Base-by-base conservation (phyloP, 441 rosid species). In the Populus hybrid region DNA sequence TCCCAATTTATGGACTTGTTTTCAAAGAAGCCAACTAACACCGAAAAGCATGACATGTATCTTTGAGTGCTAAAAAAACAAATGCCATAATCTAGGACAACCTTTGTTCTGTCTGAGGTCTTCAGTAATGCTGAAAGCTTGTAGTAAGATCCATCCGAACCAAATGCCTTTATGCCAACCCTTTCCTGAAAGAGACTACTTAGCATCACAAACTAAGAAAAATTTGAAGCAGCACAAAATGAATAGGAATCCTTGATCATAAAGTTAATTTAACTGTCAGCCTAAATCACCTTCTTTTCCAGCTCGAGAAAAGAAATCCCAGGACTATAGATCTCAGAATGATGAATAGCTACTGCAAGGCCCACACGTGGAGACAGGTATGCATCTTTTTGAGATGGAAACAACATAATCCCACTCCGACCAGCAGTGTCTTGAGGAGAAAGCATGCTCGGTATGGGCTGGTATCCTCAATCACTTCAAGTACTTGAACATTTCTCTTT, bases 61-160 rank as follows among this genome's bases (percentile, higher is more conserved):
- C 61, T 18, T 1, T 53, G 21, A 16, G 61, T 53, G 61, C 61
- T 53, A 53, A 36, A 70, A 80, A 77, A 7, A 16, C 72, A 75
- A 78, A 70, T 32, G 36, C 78, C 70, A 78, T 73, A 77, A 64
- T 65, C 78, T 53, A 79, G 57, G 72, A 75, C 81, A 69, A 97
- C 99, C 99, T 97, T 97, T 75, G 99, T 97, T 89, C 99, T 90
- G 84, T 95, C 97, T 8, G 96, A 92, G 79, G 98, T 91, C 97
- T 95, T 93, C 82, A 97, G 79, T 70, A 86, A 73, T 72, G 95
- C 97, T 66, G 99, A 92, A 84, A 97, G 94, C 88, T 85, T 95
- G 89, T 88, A 91, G 86, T 95, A 97, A 67, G 91, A 90, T 80
- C 91, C 91, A 80, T 97, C 95, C 34, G 97, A 89, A 82, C 87